Evolutionary conservation across 108 stramenopile species (phyloP).

Genomic region (Mayamaea pseudoterrestris): DNA sequence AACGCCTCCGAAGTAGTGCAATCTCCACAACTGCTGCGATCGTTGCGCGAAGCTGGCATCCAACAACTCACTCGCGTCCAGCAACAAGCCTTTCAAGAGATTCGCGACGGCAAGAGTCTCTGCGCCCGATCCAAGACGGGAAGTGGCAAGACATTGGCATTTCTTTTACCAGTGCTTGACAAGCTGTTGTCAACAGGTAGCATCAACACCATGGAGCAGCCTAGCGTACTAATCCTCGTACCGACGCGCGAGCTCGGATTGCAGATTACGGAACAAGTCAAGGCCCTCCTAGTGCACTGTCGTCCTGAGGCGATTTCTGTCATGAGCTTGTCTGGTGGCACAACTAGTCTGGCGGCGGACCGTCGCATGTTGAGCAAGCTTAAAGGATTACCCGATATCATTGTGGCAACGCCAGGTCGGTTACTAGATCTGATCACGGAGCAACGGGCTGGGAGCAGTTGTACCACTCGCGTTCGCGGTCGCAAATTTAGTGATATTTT

Average conservation of each 20-base stretch:
- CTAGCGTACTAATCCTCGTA: conserved; percentile 59
- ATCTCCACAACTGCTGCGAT: conserved; percentile 29
- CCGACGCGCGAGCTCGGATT: conserved; percentile 91
- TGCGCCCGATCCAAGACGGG: conserved; percentile 90
- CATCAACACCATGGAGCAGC: neutral
- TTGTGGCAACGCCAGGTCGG: conserved; percentile 90
- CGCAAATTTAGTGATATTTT: conserved; percentile 24
- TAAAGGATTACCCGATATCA: conserved; percentile 41
- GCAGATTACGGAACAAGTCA: conserved; percentile 46
- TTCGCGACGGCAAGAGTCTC: conserved; percentile 47
- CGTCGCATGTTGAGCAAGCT: conserved; percentile 27
- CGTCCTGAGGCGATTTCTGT: conserved; percentile 1
- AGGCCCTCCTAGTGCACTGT: neutral
- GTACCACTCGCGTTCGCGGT: conserved; percentile 16
- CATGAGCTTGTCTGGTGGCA: conserved; percentile 49
- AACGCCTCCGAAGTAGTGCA: conserved; percentile 29
- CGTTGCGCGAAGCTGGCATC: conserved; percentile 20
- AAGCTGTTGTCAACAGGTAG: conserved; percentile 15
- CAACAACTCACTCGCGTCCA: conserved; percentile 85
- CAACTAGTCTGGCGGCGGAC: conserved; percentile 70
- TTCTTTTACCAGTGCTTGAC: conserved; percentile 83
- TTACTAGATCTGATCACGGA: conserved; percentile 66
- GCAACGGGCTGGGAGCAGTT: no score
- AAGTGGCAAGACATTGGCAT: conserved; percentile 95
- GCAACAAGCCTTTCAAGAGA: conserved; percentile 53